A percentile compares a stretch with the other conserved stretches of the same genome.
Conservation (phyloP, 495 filamentous ascomycete genomes). For the Sordaria brevicollis region DNA sequence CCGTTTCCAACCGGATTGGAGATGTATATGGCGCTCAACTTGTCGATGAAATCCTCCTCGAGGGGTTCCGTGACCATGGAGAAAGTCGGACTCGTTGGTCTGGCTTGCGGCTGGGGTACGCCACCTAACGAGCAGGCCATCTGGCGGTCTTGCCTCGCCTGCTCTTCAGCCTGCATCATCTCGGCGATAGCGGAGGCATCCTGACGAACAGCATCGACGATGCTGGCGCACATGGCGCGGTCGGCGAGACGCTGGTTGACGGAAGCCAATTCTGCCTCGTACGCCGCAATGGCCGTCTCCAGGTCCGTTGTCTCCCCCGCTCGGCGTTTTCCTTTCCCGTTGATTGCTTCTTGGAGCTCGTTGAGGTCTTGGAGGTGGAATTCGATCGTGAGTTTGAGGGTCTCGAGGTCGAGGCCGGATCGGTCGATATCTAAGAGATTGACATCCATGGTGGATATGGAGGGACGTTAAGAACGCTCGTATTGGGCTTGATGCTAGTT, state of each 20-base stretch:
- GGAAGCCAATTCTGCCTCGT: constrained; percentile 20
- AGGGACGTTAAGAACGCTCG: too few species aligned
- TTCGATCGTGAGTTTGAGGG: constrained; percentile 9
- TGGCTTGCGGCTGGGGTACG: not conserved
- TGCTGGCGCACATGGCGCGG: constrained; percentile 21
- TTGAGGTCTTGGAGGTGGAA: constrained; percentile 25
- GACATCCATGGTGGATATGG: not conserved
- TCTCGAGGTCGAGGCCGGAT: not conserved
- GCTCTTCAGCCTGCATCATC: constrained; percentile 10
- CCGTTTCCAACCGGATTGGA: not conserved
- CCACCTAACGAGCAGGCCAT: constrained; percentile 1
- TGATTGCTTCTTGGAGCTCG: not conserved
- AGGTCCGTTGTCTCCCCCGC: constrained; percentile 19
- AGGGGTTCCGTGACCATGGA: not conserved
- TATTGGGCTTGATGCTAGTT: not conserved
- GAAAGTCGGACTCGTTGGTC: not conserved
- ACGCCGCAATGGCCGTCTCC: constrained; percentile 15
- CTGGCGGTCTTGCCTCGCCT: constrained; percentile 12
- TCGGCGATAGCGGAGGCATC: constrained; percentile 17
- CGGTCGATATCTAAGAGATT: not conserved
- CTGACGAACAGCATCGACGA: constrained; percentile 16
- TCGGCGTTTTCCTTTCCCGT: constrained; percentile 19
- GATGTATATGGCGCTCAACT: not conserved
- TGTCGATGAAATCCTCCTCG: not conserved
- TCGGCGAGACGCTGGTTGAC: constrained; percentile 13